phyloP scores from a whole-genome alignment of 2,329 filamentous ascomycete genomes.

The Didymellaceae sp. region DNA sequence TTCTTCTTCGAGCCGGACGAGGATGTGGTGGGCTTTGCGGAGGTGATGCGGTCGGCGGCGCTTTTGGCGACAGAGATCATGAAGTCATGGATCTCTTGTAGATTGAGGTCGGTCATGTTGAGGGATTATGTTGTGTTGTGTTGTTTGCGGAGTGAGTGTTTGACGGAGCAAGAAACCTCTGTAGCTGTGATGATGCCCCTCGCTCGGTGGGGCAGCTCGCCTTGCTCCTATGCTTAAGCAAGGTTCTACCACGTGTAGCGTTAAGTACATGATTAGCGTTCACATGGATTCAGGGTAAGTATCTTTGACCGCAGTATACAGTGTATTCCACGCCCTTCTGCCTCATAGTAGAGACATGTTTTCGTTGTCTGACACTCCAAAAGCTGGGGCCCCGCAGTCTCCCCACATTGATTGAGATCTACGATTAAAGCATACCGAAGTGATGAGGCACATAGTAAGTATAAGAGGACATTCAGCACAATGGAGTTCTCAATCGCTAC shows the following conservation, averaged over 20 bases:
- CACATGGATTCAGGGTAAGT: too few relatives aligned
- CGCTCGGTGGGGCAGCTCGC: slow-evolving; percentile 17
- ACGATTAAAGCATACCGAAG: not conserved
- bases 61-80: slow-evolving; percentile 54
- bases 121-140: not conserved
- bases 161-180: not conserved
- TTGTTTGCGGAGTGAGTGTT: not conserved
- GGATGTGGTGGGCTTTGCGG: slow-evolving; percentile 52
- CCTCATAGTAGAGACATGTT: too few relatives aligned
- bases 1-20: slow-evolving; percentile 58
- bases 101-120: slow-evolving; percentile 47
- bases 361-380: not conserved
- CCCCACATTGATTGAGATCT: not conserved
- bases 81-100: slow-evolving; percentile 58
- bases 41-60: slow-evolving; percentile 55
- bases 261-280: not conserved
- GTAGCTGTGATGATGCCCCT: slow-evolving; percentile 15
- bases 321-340: too few relatives aligned
- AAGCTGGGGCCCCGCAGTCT: slow-evolving; percentile 14
- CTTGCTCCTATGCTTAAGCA: slow-evolving; percentile 12
- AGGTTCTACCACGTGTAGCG: slow-evolving; percentile 5
- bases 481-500: too few relatives aligned
- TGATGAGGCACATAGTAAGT: too few relatives aligned
- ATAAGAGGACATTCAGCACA: too few relatives aligned
- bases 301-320: too few relatives aligned